Evolutionary conservation across 164 flowering plant genomes (phyloP), one percentile per base, ranked within the genome.

Genomic region (Saururus chinensis): DNA sequence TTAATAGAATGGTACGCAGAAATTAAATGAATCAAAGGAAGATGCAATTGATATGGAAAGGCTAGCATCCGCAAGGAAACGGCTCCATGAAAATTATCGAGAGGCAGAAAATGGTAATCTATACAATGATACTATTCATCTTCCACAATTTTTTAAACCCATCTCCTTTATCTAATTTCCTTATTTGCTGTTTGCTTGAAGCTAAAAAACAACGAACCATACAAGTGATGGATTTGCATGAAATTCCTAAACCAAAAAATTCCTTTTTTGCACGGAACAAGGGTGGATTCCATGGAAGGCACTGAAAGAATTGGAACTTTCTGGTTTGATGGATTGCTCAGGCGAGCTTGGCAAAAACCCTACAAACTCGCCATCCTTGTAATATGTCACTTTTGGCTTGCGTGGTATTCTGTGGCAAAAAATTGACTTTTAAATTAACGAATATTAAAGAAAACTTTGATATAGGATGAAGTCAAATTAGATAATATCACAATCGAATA

Each of bases 161-260:
- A 4, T 58, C 40, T 30, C 10, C 22, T 4, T 37, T 4, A 23
- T 23, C 30, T 55, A 14, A 55, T 23, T 55, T 1, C 25, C 19
- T 23, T 12, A 10, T 21, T 45, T 24, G 58, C 58, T 55, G 25
- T 55, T 55, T 55, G 17, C 23, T 35, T 58, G 84, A 81, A 95
- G 99, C 96, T 42, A 95, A 89, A 79, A 95, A 76, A 86, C 99
- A 93, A 81, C 81, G 97, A 72, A 93, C 91, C 19, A 86, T 90
- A 58, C 95, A 86, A 60, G 84, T 88, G 78, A 88, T 90, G 97
- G 97, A 88, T 73, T 75, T 90, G 65, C 95, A 90, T 55, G 95
- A 88, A 66, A 76, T 90, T 63, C 97, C 97, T 45, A 90, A 90
- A 69, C 92, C 91, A 41, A 93, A 84, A 83, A 86, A 85, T 66